Conservation (phyloP, 768 basidiomycete genomes). For the Phallus indusiatus region DNA sequence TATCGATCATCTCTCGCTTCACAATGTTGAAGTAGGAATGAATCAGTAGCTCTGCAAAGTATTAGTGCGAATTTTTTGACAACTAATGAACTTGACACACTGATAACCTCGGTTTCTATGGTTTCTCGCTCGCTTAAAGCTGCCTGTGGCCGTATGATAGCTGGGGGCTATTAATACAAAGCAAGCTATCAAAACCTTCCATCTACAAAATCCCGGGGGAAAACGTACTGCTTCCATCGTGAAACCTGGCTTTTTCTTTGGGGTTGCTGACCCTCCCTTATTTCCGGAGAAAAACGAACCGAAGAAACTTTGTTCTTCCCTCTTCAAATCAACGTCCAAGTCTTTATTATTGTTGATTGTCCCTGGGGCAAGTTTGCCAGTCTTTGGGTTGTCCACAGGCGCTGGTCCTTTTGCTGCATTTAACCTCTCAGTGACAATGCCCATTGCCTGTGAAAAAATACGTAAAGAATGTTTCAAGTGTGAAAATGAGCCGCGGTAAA, state of each 20-base stretch:
- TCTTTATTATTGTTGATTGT: slow-evolving; percentile 90
- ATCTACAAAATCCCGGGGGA: background rate
- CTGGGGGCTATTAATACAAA: slow-evolving; percentile 50
- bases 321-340: slow-evolving; percentile 81
- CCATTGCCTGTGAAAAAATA: slow-evolving; percentile 58
- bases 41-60: slow-evolving; percentile 52
- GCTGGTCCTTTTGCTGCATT: slow-evolving; percentile 71
- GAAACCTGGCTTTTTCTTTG: slow-evolving; percentile 51
- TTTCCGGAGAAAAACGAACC: slow-evolving; percentile 83
- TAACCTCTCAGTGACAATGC: slow-evolving; percentile 74
- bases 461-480: background rate
- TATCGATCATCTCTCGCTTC: slow-evolving; percentile 99
- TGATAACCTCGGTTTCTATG: slow-evolving; percentile 99
- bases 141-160: slow-evolving; percentile 80
- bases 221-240: slow-evolving; percentile 46
- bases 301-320: slow-evolving; percentile 89
- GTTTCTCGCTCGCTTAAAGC: slow-evolving; percentile 90
- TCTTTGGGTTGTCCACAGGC: slow-evolving; percentile 58
- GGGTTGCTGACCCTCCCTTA: slow-evolving; percentile 36
- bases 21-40: slow-evolving; percentile 97
- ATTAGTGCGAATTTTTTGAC: background rate
- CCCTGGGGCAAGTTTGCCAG: slow-evolving; percentile 47
- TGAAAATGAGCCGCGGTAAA: background rate
- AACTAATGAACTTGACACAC: slow-evolving; percentile 38
- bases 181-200: slow-evolving; percentile 14